A percentile compares a stretch with the other conserved stretches of the same genome.
phyloP scores from a whole-genome alignment of 2,329 filamentous ascomycete species.

The Didymellaceae sp. region DNA sequence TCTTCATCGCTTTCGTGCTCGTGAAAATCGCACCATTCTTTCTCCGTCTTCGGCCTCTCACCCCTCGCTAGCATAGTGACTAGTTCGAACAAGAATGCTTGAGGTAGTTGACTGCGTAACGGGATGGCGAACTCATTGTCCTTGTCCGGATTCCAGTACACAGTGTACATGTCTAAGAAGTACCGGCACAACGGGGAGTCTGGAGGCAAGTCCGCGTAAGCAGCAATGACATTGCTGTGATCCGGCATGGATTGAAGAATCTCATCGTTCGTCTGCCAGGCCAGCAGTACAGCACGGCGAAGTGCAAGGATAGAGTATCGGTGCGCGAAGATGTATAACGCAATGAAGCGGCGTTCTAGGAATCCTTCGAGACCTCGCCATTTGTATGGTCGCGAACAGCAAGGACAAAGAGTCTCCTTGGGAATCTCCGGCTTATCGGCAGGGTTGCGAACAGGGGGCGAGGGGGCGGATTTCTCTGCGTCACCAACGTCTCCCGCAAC shows the following conservation, averaged over 20 bases:
- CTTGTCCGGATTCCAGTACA: slow-evolving; percentile 46
- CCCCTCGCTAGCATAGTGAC: slow-evolving; percentile 41
- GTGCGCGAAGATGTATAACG: slow-evolving; percentile 44
- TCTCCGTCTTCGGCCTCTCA: slow-evolving; percentile 44
- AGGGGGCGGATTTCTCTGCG: slow-evolving; percentile 27
- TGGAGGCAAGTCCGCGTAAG: slow-evolving; percentile 40
- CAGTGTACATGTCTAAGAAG: slow-evolving; percentile 47
- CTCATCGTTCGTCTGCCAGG: slow-evolving; percentile 47
- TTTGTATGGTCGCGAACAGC: slow-evolving; percentile 46
- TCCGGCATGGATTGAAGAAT: slow-evolving; percentile 47
- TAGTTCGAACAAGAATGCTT: slow-evolving; percentile 45
- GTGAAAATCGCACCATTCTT: slow-evolving; percentile 48
- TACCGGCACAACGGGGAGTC: slow-evolving; percentile 42
- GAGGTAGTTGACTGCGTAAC: slow-evolving; percentile 42
- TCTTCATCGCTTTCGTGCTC: slow-evolving; percentile 44
- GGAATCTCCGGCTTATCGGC: slow-evolving; percentile 44
- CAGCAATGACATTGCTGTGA: slow-evolving; percentile 46
- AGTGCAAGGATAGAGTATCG: slow-evolving; percentile 43
- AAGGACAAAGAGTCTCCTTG: slow-evolving; percentile 45
- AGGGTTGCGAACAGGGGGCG: slow-evolving; percentile 37
- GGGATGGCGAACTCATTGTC: slow-evolving; percentile 41
- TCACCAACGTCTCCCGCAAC: slow-evolving; percentile 38
- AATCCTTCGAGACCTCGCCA: slow-evolving; percentile 48
- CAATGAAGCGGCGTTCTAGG: slow-evolving; percentile 45
- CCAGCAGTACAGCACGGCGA: slow-evolving; percentile 40